Evolutionary conservation across 2,329 filamentous ascomycete species (phyloP).

Genomic region (Aureobasidium melanogenum): DNA sequence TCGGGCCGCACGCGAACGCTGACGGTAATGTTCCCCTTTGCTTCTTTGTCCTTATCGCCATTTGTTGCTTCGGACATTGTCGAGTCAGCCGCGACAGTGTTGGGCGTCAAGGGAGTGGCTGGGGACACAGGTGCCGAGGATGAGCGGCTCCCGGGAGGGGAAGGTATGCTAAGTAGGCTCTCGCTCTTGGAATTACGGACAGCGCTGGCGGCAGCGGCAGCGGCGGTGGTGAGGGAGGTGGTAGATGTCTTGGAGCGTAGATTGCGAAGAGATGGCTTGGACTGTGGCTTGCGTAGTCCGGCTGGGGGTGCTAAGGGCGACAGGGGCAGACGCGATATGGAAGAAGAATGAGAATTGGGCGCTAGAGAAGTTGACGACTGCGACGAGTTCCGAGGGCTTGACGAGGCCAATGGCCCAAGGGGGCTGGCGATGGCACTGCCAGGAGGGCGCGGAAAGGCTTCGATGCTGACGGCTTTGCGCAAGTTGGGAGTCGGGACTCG

Average conservation of each 20-base stretch:
- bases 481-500: constrained; percentile 40
- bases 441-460: constrained; percentile 85
- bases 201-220: constrained; percentile 66
- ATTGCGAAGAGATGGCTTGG: constrained; percentile 27
- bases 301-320: constrained; percentile 22
- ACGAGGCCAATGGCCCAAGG: constrained; percentile 34
- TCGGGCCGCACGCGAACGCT: constrained; percentile 91
- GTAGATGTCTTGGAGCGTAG: constrained; percentile 45
- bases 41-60: constrained; percentile 46
- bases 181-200: constrained; percentile 60
- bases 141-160: constrained; percentile 78
- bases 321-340: constrained; percentile 22
- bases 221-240: constrained; percentile 49
- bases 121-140: constrained; percentile 91
- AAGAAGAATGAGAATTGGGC: constrained; percentile 38
- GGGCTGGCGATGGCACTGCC: constrained; percentile 48
- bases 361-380: neutral
- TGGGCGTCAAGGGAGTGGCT: constrained; percentile 80
- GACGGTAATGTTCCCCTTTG: constrained; percentile 90
- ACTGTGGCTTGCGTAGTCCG: constrained; percentile 20
- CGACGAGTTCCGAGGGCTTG: neutral
- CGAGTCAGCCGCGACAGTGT: constrained; percentile 68
- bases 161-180: constrained; percentile 66
- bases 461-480: constrained; percentile 85
- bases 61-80: constrained; percentile 26